These are phyloP conservation scores for Protomyces arabidopsidicola DNA, from an alignment of 1,139 yeast species.

Conservation along the genomic window DNA sequence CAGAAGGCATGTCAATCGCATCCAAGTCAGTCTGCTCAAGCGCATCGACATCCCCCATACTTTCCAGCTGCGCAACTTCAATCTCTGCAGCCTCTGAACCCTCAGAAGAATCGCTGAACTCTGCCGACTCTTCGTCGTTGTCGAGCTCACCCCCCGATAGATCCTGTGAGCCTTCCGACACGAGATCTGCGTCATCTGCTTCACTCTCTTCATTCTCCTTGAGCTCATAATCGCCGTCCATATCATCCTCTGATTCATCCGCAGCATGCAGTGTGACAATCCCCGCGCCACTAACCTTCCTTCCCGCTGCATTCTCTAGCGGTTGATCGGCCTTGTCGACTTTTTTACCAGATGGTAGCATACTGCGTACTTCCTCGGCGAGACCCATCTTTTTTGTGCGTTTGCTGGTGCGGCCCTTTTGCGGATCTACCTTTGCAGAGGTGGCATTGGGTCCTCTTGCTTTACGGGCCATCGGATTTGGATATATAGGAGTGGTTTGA, in stretches of 20 bases:
- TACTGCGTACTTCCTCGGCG: constrained; percentile 23
- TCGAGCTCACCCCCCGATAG: constrained; percentile 19
- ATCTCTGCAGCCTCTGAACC: constrained; percentile 24
- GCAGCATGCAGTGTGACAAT: constrained; percentile 20
- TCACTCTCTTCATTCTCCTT: constrained; percentile 22
- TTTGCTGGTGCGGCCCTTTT: constrained; percentile 14
- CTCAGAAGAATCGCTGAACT: constrained; percentile 14
- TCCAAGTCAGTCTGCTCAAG: constrained; percentile 18
- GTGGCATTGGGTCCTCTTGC: constrained; percentile 27
- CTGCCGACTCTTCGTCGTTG: constrained; percentile 2
- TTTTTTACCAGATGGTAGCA: constrained; percentile 12
- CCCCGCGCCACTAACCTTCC: constrained; percentile 21
- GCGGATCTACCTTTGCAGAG: constrained; percentile 21
- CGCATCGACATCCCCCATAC: constrained; percentile 22
- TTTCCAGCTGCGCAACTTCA: constrained; percentile 12
- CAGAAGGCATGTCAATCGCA: constrained; percentile 15
- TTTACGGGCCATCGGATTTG: constrained; percentile 12
- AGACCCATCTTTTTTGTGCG: constrained; percentile 14
- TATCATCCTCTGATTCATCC: constrained; percentile 31
- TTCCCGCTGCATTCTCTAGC: constrained; percentile 3
- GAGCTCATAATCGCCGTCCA: constrained; percentile 32
- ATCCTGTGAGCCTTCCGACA: constrained; percentile 35
- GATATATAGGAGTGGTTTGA: not conserved
- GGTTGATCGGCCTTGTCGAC: constrained; percentile 5
- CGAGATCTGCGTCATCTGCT: constrained; percentile 32